Conservation (phyloP, 345 rosid species). For the Salix exigua region DNA sequence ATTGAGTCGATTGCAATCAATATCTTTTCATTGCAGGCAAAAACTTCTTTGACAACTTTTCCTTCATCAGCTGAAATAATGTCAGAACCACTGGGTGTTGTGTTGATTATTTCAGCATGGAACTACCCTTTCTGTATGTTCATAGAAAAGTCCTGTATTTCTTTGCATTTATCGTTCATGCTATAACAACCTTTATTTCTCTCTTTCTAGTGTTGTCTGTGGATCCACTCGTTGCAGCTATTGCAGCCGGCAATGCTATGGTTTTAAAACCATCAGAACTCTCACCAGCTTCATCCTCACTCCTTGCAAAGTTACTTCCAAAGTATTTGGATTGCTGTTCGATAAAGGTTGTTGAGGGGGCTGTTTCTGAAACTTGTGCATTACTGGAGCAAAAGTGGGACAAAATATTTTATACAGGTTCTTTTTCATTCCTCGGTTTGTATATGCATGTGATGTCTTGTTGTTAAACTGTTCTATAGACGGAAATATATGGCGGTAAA, state of each 20-base stretch:
- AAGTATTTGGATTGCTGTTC: conserved; percentile 65
- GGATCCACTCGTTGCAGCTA: conserved; percentile 92
- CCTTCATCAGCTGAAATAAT: conserved; percentile 92
- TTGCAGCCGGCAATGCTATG: conserved; percentile 87
- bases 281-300: conserved; percentile 68
- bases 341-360: conserved; percentile 79
- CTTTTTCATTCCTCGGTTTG: conserved; percentile 7
- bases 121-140: conserved; percentile 83
- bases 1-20: neutral
- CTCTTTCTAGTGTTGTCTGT: conserved; percentile 65
- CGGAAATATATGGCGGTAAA: neutral
- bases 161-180: neutral
- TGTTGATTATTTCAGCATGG: conserved; percentile 90
- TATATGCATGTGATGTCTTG: neutral
- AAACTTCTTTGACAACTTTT: conserved; percentile 69
- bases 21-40: conserved; percentile 48
- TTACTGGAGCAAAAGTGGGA: conserved; percentile 95
- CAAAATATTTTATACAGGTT: conserved; percentile 96
- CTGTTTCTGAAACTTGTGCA: conserved; percentile 66
- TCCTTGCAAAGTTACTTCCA: conserved; percentile 58
- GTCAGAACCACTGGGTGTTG: conserved; percentile 89
- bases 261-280: conserved; percentile 93
- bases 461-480: neutral
- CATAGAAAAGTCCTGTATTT: conserved; percentile 3
- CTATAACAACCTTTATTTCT: neutral